A percentile compares a stretch with the other conserved stretches of the same genome.
phyloP scores from a whole-genome alignment of 140 eudicot species.

The Anethum foeniculum region DNA sequence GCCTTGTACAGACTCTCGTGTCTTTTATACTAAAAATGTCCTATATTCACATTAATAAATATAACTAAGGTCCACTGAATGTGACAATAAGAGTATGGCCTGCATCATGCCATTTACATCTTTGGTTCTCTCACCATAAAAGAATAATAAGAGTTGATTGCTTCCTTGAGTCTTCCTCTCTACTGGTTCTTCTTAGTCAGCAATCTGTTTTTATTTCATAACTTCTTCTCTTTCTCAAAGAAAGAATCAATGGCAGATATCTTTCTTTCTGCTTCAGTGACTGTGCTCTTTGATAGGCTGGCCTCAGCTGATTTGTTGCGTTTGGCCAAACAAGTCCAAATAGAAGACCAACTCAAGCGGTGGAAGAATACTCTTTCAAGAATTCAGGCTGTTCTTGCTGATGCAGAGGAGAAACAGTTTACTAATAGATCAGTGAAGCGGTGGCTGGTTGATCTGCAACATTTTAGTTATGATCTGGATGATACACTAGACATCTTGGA shows the following conservation, averaged over 20 bases:
- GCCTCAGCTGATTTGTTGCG: slow-evolving; percentile 20
- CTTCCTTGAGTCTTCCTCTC: not conserved
- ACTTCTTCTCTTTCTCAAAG: not conserved
- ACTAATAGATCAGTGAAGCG: slow-evolving; percentile 19
- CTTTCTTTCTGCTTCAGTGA: slow-evolving; percentile 26
- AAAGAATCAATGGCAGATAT: slow-evolving; percentile 26
- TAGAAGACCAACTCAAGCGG: slow-evolving; percentile 17
- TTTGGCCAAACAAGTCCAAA: slow-evolving; percentile 21
- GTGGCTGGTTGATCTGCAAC: slow-evolving; percentile 36
- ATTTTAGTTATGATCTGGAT: slow-evolving; percentile 37
- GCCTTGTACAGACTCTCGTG: too few species aligned
- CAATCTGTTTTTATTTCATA: not conserved
- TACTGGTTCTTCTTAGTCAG: not conserved
- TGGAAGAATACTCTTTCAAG: slow-evolving; percentile 3
- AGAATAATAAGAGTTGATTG: not conserved
- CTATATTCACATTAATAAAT: not conserved
- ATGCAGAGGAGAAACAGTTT: slow-evolving; percentile 43
- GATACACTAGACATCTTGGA: slow-evolving; percentile 36
- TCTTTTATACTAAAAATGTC: not conserved
- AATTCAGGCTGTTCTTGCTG: slow-evolving; percentile 30
- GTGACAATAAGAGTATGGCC: not conserved
- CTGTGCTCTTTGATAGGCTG: slow-evolving; percentile 25
- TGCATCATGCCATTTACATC: not conserved
- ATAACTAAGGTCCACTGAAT: not conserved
- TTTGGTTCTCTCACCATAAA: not conserved